These are phyloP conservation scores for Picochlorum sp. DNA, from an alignment of 139 green algal genomes.

Conservation along the genomic window DNA sequence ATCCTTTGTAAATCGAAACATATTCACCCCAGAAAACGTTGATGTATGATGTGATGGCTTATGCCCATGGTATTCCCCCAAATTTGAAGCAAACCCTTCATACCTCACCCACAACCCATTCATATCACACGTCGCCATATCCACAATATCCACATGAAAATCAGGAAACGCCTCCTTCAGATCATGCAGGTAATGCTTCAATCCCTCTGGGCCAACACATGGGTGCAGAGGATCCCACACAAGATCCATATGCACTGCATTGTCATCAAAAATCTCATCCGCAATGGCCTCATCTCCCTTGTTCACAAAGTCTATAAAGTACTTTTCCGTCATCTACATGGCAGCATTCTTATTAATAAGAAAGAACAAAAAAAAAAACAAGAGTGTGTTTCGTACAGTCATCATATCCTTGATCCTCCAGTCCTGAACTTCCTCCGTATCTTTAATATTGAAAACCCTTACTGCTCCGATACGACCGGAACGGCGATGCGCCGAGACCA, in stretches of 20 bases:
- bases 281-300: constrained; percentile 17
- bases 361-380: not conserved
- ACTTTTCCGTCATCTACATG: constrained; percentile 15
- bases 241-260: constrained; percentile 6
- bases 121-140: constrained; percentile 25
- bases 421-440: constrained; percentile 10
- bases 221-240: constrained; percentile 28
- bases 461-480: not conserved
- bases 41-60: constrained; percentile 18
- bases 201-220: constrained; percentile 16
- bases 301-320: constrained; percentile 24
- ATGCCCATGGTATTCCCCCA: constrained; percentile 22
- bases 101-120: constrained; percentile 20
- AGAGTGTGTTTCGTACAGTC: not conserved
- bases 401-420: constrained; percentile 28
- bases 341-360: not conserved
- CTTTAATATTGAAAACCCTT: not conserved
- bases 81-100: constrained; percentile 6
- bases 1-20: constrained; percentile 30
- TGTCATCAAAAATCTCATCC: constrained; percentile 14
- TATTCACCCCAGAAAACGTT: constrained; percentile 23
- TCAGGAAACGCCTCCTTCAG: constrained; percentile 24
- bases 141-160: constrained; percentile 25
- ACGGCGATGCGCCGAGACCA: no score
- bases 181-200: constrained; percentile 27